Conservation (phyloP, 352 stramenopile species). For the Phytophthora boehmeriae region DNA sequence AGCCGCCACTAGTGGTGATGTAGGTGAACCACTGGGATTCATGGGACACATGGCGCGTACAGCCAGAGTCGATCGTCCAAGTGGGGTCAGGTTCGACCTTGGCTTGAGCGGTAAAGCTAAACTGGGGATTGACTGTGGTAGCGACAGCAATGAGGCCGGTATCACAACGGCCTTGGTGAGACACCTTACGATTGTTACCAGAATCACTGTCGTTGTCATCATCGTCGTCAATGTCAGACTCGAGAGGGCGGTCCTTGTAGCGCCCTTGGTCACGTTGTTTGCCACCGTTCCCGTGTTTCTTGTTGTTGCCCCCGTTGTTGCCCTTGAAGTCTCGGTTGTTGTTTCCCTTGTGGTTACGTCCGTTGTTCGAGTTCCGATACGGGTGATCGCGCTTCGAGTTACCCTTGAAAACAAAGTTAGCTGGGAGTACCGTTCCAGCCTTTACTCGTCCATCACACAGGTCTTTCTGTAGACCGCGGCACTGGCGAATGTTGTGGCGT, state of each 20-base stretch:
- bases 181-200: background rate
- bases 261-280: too few relatives aligned
- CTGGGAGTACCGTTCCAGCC: constrained; percentile 1
- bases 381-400: too few relatives aligned
- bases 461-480: constrained; percentile 38
- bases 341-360: too few relatives aligned
- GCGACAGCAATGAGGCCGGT: constrained; percentile 4
- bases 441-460: constrained; percentile 8
- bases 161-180: constrained; percentile 4
- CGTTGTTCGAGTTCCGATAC: too few relatives aligned
- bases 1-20: constrained; percentile 5
- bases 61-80: constrained; percentile 19
- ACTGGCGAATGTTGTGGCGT: constrained; percentile 8
- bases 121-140: background rate
- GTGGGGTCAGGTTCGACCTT: background rate
- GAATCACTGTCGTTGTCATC: background rate
- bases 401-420: too few relatives aligned
- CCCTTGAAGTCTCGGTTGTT: too few relatives aligned
- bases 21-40: constrained; percentile 16
- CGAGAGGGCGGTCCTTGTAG: too few relatives aligned
- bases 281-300: too few relatives aligned
- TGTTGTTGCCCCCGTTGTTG: too few relatives aligned
- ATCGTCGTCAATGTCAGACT: background rate
- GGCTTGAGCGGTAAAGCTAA: background rate
- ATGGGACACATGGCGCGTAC: constrained; percentile 16